A percentile compares a stretch with the other conserved stretches of the same genome.
phyloP scores from a whole-genome alignment of 106 monocot genomes.

The Chionographis japonica region DNA sequence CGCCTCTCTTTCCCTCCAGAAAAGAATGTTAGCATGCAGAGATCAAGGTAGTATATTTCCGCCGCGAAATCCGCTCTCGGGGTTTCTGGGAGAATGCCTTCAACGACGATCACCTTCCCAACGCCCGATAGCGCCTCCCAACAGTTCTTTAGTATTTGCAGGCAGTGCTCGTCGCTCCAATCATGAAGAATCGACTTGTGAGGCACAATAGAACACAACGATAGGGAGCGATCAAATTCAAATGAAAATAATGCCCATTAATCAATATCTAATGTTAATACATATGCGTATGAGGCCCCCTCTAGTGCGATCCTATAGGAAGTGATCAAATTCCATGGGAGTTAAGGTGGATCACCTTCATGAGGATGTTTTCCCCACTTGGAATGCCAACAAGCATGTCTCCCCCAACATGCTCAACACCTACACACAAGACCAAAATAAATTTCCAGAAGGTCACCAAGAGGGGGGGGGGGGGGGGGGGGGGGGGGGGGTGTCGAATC shows the following conservation, averaged over 20 bases:
- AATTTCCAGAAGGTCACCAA: background rate
- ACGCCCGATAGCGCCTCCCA: slow-evolving; percentile 28
- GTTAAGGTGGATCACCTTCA: slow-evolving; percentile 11
- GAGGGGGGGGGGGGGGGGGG: too few species aligned
- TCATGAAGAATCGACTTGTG: slow-evolving; percentile 32
- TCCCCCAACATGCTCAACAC: slow-evolving; percentile 24
- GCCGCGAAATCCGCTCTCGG: background rate
- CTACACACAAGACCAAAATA: background rate
- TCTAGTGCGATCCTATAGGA: too few species aligned
- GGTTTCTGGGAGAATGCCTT: slow-evolving; percentile 14
- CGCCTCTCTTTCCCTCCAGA: slow-evolving; percentile 25
- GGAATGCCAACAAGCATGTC: slow-evolving; percentile 34
- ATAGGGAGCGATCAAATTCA: too few species aligned
- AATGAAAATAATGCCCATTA: too few species aligned
- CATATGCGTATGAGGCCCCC: too few species aligned
- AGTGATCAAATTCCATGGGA: too few species aligned
- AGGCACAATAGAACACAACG: too few species aligned
- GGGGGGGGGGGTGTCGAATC: background rate
- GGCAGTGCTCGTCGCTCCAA: slow-evolving; percentile 27
- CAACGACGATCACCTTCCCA: slow-evolving; percentile 24
- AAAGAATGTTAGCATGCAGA: slow-evolving; percentile 11
- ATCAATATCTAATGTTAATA: too few species aligned
- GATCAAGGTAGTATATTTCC: background rate
- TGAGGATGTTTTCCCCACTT: slow-evolving; percentile 34
- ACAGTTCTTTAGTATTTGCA: slow-evolving; percentile 24